Evolutionary conservation across 371 early-diverging fungal genomes (phyloP).

Genomic region (Mortierella sp.): DNA sequence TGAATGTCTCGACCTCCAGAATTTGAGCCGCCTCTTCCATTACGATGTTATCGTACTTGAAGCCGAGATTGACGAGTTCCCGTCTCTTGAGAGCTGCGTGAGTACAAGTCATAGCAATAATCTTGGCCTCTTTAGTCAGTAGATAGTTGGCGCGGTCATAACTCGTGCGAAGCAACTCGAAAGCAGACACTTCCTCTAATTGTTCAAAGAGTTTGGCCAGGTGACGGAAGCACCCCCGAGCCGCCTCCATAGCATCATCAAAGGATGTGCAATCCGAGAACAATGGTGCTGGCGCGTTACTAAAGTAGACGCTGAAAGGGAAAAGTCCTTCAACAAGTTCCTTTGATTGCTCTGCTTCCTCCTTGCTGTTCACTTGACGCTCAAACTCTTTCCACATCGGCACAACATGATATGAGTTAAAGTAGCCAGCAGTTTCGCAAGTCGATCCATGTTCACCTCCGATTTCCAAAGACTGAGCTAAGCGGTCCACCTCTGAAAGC

Average conservation of each 20-base stretch:
- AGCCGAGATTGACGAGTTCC: constrained; percentile 87
- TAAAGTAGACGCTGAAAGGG: constrained; percentile 87
- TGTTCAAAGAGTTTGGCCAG: constrained; percentile 80
- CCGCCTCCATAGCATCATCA: constrained; percentile 69
- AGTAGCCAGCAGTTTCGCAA: constrained; percentile 94
- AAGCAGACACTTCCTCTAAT: constrained; percentile 86
- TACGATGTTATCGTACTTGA: constrained; percentile 94
- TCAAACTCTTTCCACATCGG: constrained; percentile 84
- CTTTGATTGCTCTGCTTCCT: constrained; percentile 15
- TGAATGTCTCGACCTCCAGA: constrained; percentile 95
- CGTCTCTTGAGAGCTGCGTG: constrained; percentile 92
- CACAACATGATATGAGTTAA: constrained; percentile 81
- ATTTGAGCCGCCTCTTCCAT: constrained; percentile 99
- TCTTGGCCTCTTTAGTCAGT: constrained; percentile 93
- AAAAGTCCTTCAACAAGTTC: constrained; percentile 66
- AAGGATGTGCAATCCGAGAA: constrained; percentile 66
- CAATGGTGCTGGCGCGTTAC: constrained; percentile 79
- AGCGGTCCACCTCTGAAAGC: constrained; percentile 80
- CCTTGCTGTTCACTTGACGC: constrained; percentile 25
- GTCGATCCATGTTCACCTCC: constrained; percentile 92
- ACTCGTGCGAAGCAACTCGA: constrained; percentile 87
- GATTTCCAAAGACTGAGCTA: constrained; percentile 80
- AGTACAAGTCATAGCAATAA: constrained; percentile 97
- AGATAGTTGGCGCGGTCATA: constrained; percentile 92
- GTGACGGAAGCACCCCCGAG: constrained; percentile 85